These are phyloP conservation scores for Sporothrix globosa DNA, from an alignment of 2,329 filamentous ascomycete genomes.

Conservation along the genomic window DNA sequence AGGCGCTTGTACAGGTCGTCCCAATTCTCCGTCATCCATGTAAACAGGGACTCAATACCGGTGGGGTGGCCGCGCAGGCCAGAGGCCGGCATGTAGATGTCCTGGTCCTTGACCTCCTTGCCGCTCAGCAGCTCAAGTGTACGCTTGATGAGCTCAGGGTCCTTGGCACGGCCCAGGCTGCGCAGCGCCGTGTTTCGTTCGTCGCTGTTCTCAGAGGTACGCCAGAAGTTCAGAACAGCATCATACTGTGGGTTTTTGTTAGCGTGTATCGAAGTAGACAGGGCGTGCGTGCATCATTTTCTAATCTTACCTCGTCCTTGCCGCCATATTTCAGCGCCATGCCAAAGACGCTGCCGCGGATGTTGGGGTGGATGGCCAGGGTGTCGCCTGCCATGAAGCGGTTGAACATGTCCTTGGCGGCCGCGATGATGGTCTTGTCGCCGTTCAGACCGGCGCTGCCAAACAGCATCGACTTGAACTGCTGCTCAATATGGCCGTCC, in stretches of 20 bases:
- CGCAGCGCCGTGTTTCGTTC: conserved; percentile 92
- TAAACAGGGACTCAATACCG: conserved; percentile 79
- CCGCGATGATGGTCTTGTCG: conserved; percentile 75
- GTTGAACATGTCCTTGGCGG: conserved; percentile 86
- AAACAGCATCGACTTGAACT: conserved; percentile 93
- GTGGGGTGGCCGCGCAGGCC: conserved; percentile 75
- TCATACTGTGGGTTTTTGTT: conserved; percentile 63
- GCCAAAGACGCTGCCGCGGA: conserved; percentile 82
- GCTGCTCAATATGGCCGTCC: conserved; percentile 87
- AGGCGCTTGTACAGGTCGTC: conserved; percentile 78
- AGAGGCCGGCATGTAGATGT: conserved; percentile 85
- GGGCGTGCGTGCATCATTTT: background rate
- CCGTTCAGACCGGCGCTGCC: conserved; percentile 78
- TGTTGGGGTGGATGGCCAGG: conserved; percentile 85
- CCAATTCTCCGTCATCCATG: conserved; percentile 87
- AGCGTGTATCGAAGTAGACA: background rate
- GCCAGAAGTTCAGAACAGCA: conserved; percentile 73
- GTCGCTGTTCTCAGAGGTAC: conserved; percentile 73
- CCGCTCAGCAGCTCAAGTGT: conserved; percentile 76
- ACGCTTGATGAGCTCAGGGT: conserved; percentile 77
- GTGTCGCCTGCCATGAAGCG: conserved; percentile 80
- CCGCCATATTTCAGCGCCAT: conserved; percentile 84
- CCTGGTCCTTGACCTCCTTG: conserved; percentile 88
- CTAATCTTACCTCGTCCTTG: conserved; percentile 67
- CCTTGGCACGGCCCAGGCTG: conserved; percentile 75